Percentiles rank a stretch among this genome's conserved stretches.
Evolutionary conservation across 352 stramenopile genomes (phyloP).

Genomic region (Pythium myriotylum): DNA sequence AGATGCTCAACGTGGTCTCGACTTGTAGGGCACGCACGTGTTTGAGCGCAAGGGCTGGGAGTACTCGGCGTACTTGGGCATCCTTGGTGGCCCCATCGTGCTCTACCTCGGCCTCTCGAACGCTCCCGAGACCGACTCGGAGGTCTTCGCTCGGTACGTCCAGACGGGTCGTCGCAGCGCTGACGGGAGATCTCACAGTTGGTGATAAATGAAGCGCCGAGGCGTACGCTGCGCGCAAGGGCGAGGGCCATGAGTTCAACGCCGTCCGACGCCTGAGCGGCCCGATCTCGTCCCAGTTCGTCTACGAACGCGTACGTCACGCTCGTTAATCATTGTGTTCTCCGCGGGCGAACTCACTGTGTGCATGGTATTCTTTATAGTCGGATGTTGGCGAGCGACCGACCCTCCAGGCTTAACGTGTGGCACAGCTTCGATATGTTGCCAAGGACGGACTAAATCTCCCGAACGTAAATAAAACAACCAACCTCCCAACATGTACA

Average conservation of each 20-base stretch:
- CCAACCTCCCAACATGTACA: slow-evolving; percentile 17
- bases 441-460: not conserved
- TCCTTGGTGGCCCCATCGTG: slow-evolving; percentile 68
- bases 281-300: slow-evolving; percentile 46
- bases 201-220: slow-evolving; percentile 42
- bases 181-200: no score
- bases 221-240: slow-evolving; percentile 55
- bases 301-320: slow-evolving; percentile 53
- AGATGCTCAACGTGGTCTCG: not conserved
- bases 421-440: not conserved
- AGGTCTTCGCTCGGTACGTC: slow-evolving; percentile 74
- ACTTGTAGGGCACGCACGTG: slow-evolving; percentile 67
- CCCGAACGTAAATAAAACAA: slow-evolving; percentile 5
- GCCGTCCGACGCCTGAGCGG: slow-evolving; percentile 49
- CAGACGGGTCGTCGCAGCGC: no score
- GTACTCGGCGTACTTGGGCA: slow-evolving; percentile 78
- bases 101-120: slow-evolving; percentile 82
- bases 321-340: not conserved
- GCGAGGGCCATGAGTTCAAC: slow-evolving; percentile 40
- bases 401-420: slow-evolving; percentile 36
- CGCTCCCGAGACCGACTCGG: slow-evolving; percentile 81
- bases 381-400: slow-evolving; percentile 67
- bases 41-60: slow-evolving; percentile 86
- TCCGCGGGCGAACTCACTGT: not conserved
- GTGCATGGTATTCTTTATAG: slow-evolving; percentile 13